A percentile compares a stretch with the other conserved stretches of the same genome.
phyloP scores from a whole-genome alignment of 331 rosid species.

The Prunus yedoensis region DNA sequence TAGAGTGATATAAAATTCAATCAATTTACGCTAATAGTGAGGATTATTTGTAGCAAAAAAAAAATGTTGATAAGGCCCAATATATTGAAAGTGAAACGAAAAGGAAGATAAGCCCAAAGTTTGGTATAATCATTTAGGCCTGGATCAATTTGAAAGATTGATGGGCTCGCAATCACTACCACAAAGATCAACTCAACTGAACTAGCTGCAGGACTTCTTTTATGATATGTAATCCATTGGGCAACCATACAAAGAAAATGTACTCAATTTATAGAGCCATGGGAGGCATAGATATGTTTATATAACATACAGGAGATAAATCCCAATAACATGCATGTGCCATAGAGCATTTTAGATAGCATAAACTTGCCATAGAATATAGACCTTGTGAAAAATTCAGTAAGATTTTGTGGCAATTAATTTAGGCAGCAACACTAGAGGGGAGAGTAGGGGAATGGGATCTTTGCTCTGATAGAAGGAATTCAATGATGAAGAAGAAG shows the following conservation, averaged over 20 bases:
- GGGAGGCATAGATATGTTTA: background rate
- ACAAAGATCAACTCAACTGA: too few species aligned
- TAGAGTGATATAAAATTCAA: too few species aligned
- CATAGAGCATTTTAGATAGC: background rate
- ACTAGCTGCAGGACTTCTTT: background rate
- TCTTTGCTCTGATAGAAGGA: slow-evolving; percentile 48
- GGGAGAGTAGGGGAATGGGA: slow-evolving; percentile 68
- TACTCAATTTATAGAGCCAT: background rate
- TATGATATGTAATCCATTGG: background rate
- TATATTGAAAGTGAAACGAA: too few species aligned
- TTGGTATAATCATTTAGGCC: too few species aligned
- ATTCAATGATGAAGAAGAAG: slow-evolving; percentile 24
- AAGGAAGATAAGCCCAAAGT: too few species aligned
- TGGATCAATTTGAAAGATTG: too few species aligned
- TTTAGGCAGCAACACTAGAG: slow-evolving; percentile 54
- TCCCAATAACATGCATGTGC: background rate
- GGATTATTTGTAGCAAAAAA: too few species aligned
- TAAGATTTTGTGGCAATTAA: slow-evolving; percentile 30
- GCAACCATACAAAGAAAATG: background rate
- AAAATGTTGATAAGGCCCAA: too few species aligned
- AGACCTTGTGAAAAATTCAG: slow-evolving; percentile 11
- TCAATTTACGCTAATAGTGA: too few species aligned
- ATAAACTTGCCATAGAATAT: background rate
- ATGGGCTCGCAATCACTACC: too few species aligned
- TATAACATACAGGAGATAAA: background rate